Base-by-base conservation (phyloP, 441 rosid species). In the Macaranga tanarius region DNA sequence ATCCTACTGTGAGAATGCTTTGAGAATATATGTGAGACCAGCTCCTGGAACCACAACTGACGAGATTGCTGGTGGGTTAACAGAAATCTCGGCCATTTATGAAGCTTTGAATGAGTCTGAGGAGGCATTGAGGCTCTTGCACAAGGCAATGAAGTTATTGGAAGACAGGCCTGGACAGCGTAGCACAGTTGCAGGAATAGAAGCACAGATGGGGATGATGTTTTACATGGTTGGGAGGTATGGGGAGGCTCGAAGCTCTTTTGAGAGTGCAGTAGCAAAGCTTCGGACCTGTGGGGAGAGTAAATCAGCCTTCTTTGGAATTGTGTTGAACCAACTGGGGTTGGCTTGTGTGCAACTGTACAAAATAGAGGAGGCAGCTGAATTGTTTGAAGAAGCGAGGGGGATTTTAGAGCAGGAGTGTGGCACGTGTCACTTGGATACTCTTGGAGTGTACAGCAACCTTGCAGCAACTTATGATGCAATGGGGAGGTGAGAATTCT, bases 391-490 rank as follows among this genome's bases (percentile, higher is more conserved):
- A 83, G 96, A 90, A 82, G 95, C 98, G 44, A 90, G 89, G 82
- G 85, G 59, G 20, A 87, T 95, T 58, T 86, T 95, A 51, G 99
- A 95, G 79, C 87, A 82, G 77, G 99, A 95, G 84, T 86, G 88
- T 63, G 96, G 97, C 20, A 79, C 95, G 0, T 88, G 91, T 70
- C 96, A 90, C 85, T 90, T 86, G 75, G 98, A 92, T 80, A 95
- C 99, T 16, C 86, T 95, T 20, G 96, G 96, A 40, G 91, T 91
- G 59, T 91, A 90, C 73, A 92, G 98, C 86, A 95, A 92, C 76
- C 89, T 95, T 15, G 98, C 99, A 15, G 99, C 97, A 71, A 92
- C 98, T 40, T 92, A 95, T 55, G 99, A 95, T 76, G 98, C 99
- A 28, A 78, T 92, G 88, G 98, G 99, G 56, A 91, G 96, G 99